Evolutionary conservation across 2,329 filamentous ascomycete genomes (phyloP), one percentile per base, ranked within the genome.

Genomic region (Aureobasidium vineae): DNA sequence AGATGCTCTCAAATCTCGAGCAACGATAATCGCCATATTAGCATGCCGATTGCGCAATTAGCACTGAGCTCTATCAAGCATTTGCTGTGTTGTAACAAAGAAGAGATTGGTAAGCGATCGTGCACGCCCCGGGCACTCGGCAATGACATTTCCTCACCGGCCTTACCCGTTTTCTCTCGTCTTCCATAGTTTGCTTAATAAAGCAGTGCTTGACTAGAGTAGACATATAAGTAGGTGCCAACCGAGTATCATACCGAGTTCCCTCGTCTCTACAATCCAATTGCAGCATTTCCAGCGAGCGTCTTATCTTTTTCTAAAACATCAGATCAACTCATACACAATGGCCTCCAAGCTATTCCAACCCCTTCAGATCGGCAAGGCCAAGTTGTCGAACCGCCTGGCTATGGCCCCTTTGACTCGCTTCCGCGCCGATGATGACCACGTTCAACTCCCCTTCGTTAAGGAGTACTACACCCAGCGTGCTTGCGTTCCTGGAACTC

Each of bases 341-440:
- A 66, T 66, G 64, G 64, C 68, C 8, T 40, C 38, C 45, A 73
- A 70, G 60, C 74, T 81, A 45, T 80, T 80, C 68, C 66, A 76
- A 63, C 80, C 81, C 23, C 68, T 84, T 36, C 69, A 72, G 19
- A 71, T 83, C 21, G 82, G 82, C 31, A 69, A 71, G 26, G 69
- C 77, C 68, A 70, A 75, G 16, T 77, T 84, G 36, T 72, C 75
- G 43, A 78, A 81, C 70, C 81, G 82, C 49, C 71, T 88, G 43
- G 81, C 79, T 47, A 81, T 88, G 78, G 82, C 85, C 0, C 85
- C 86, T 2, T 75, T 88, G 65, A 86, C 85, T n/a, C 77, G 80
- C 49, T 79, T 79, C 73, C 75, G 79, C 54, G 78, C 78, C 53
- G 73, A 75, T 56, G 78, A 85, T 65, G 76, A 83, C 65, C 81